These are phyloP conservation scores for Suhomyces choctaworum DNA, from an alignment of 1,139 yeast genomes.

Conservation along the genomic window DNA sequence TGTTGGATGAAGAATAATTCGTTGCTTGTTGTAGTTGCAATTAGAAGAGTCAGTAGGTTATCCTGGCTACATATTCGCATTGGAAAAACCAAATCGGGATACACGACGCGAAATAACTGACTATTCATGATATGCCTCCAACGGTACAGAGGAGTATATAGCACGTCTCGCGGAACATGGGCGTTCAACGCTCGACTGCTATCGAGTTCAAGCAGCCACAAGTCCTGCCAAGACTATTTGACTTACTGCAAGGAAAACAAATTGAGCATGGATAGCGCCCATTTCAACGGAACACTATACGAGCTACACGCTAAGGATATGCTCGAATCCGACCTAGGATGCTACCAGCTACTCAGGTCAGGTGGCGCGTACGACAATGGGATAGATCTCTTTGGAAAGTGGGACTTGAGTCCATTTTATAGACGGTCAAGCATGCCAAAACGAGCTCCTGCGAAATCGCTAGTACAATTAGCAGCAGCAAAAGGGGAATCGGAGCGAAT, in stretches of 20 bases:
- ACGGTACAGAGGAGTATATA: neutral
- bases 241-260: slow-evolving; percentile 27
- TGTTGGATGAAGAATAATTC: too few relatives aligned
- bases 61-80: slow-evolving; percentile 1
- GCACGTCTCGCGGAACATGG: too few relatives aligned
- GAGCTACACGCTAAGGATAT: slow-evolving; percentile 57
- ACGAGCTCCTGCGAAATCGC: slow-evolving; percentile 9
- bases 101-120: neutral
- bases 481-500: slow-evolving; percentile 6
- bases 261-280: slow-evolving; percentile 38
- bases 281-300: slow-evolving; percentile 69
- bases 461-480: slow-evolving; percentile 9
- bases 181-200: too few relatives aligned
- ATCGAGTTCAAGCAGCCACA: too few relatives aligned
- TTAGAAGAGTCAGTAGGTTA: too few relatives aligned
- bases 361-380: slow-evolving; percentile 81
- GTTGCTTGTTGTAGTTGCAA: neutral
- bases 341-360: slow-evolving; percentile 39
- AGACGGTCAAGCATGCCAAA: slow-evolving; percentile 2
- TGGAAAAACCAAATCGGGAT: slow-evolving; percentile 2
- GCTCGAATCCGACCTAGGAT: slow-evolving; percentile 40
- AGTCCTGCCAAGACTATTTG: slow-evolving; percentile 28
- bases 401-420: slow-evolving; percentile 46
- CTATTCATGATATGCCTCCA: neutral
- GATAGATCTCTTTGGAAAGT: slow-evolving; percentile 62